These are phyloP conservation scores for Lyophyllum shimeji DNA, from an alignment of 768 basidiomycete species.

Conservation along the genomic window DNA sequence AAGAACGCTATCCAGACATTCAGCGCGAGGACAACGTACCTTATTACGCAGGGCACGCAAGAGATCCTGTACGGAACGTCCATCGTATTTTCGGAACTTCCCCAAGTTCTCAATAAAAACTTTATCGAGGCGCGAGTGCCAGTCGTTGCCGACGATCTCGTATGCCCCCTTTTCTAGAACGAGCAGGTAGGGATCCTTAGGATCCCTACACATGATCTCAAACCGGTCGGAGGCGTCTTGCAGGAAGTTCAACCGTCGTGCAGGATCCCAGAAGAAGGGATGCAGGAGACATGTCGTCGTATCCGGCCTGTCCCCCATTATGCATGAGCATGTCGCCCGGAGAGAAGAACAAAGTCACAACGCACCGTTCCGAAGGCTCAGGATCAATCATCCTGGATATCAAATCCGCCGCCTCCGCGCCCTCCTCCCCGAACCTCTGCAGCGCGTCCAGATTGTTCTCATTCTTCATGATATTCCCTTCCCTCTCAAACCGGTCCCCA, in stretches of 20 bases:
- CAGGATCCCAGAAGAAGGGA: slow-evolving; percentile 96
- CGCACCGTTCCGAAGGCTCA: slow-evolving; percentile 74
- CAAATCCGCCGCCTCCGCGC: slow-evolving; percentile 84
- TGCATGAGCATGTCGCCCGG: not conserved
- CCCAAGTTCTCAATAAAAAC: slow-evolving; percentile 92
- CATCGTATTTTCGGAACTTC: slow-evolving; percentile 97
- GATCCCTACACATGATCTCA: slow-evolving; percentile 96
- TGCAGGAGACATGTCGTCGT: slow-evolving; percentile 86
- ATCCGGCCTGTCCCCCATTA: slow-evolving; percentile 61
- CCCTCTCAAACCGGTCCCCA: slow-evolving; percentile 90
- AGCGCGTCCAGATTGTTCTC: slow-evolving; percentile 68
- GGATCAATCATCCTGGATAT: slow-evolving; percentile 78
- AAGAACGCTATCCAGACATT: not conserved
- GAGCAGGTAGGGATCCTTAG: slow-evolving; percentile 73
- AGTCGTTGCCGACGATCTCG: slow-evolving; percentile 84
- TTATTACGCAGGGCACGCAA: slow-evolving; percentile 94
- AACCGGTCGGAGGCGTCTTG: slow-evolving; percentile 98
- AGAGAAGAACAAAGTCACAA: slow-evolving; percentile 7
- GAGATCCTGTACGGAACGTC: slow-evolving; percentile 86
- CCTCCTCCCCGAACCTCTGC: slow-evolving; percentile 88
- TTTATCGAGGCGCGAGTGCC: slow-evolving; percentile 85
- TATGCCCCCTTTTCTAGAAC: slow-evolving; percentile 70
- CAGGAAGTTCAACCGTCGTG: slow-evolving; percentile 84
- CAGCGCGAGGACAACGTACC: slow-evolving; percentile 41
- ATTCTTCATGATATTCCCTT: slow-evolving; percentile 90